Evolutionary conservation across 352 stramenopile species (phyloP).

Genomic region (Hyaloperonospora arabidopsidis): DNA sequence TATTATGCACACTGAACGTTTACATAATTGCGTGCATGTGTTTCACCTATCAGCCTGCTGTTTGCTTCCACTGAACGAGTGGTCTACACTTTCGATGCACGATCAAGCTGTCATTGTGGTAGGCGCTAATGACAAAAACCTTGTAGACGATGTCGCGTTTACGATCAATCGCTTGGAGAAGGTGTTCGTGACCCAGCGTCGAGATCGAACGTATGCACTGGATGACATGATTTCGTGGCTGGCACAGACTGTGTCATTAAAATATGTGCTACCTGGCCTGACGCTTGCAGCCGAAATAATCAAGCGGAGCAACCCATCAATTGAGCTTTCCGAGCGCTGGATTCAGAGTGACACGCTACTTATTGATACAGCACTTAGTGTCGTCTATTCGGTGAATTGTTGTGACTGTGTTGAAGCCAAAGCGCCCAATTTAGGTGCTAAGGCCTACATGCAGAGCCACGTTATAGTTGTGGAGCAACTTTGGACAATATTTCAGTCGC

Average conservation of each 20-base stretch:
- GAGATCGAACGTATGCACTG: slow-evolving; percentile 28
- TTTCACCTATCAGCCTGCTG: slow-evolving; percentile 36
- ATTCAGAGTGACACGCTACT: slow-evolving; percentile 53
- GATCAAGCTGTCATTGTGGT: slow-evolving; percentile 49
- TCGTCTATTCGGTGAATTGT: slow-evolving; percentile 33
- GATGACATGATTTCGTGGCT: slow-evolving; percentile 51
- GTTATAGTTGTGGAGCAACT: slow-evolving; percentile 44
- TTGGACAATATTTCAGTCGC: slow-evolving; percentile 66
- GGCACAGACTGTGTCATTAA: slow-evolving; percentile 28
- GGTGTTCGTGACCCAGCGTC: slow-evolving; percentile 43
- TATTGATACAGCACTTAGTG: slow-evolving; percentile 49
- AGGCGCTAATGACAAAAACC: slow-evolving; percentile 19
- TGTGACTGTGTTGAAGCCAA: slow-evolving; percentile 15
- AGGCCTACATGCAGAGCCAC: slow-evolving; percentile 22
- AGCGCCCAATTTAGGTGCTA: slow-evolving; percentile 7
- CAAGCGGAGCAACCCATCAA: slow-evolving; percentile 54
- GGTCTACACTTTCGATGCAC: slow-evolving; percentile 43
- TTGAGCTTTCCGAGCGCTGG: slow-evolving; percentile 33
- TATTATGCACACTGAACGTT: slow-evolving; percentile 39
- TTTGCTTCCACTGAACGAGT: slow-evolving; percentile 43
- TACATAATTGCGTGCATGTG: slow-evolving; percentile 53
- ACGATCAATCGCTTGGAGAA: slow-evolving; percentile 38
- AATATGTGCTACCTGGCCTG: slow-evolving; percentile 27
- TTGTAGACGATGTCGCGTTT: slow-evolving; percentile 5
- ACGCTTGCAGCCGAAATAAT: slow-evolving; percentile 52